Evolutionary conservation across 805 yeast genomes (phyloP), one percentile per base, ranked within the genome.

Genomic region (Candida orba): DNA sequence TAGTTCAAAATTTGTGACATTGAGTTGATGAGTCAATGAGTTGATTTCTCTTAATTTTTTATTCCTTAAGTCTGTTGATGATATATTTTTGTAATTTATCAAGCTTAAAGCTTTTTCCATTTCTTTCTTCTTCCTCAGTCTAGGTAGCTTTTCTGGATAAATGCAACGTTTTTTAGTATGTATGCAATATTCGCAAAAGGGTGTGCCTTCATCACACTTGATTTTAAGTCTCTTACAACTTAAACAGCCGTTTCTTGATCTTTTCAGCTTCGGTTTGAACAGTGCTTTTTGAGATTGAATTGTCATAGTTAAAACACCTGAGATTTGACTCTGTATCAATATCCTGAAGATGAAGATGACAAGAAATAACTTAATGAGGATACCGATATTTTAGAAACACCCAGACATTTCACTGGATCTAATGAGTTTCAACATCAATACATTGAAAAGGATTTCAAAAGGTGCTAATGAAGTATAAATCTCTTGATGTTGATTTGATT

Each of bases 141-240:
- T 25, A 27, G 29, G 29, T 10, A 27, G 13, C 10, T 22, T 20
- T 31, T n/a, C 69, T 57, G 44, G 84, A 88, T 4, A 84, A 74
- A 64, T 97, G 90, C 23, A 75, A 79, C 30, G 87, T 68, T 15
- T 81, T 79, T 75, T 14, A 8, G 87, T 77, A 49, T 89, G 81
- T 39, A 67, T 63, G 64, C 98, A 90, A 63, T 88, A 87, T 25
- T 71, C 71, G 62, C 98, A 90, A 5, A 69, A 59, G 1, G 97
- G 97, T 46, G 76, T 81, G 1, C 66, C 67, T 62, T 90, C 97
- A 59, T 89, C 95, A 66, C 98, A 90, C 61, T 90, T 90, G 36
- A 91, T 96, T 40, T 96, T 70, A 52, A 96, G 73, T 51, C 76
- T 75, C 60, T 90, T 90, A 65, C 98, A 90, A 7, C 93, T 85